phyloP scores from a whole-genome alignment of 2,329 filamentous ascomycete genomes.

The Epichloe amarillans region DNA sequence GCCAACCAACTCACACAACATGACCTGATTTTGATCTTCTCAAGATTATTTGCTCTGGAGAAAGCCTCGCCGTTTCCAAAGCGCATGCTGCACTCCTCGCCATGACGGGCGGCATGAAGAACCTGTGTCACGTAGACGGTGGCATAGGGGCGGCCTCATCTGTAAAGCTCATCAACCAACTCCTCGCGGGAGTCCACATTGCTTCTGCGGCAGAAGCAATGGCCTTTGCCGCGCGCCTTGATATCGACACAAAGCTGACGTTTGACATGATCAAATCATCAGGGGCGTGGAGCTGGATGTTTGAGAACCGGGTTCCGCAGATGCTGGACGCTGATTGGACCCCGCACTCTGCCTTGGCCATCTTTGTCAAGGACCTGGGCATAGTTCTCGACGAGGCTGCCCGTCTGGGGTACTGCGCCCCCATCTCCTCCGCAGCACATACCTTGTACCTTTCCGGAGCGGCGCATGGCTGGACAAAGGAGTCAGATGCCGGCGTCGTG shows the following conservation, averaged over 20 bases:
- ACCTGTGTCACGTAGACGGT: constrained; percentile 34
- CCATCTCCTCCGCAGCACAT: constrained; percentile 18
- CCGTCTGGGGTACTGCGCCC: constrained; percentile 15
- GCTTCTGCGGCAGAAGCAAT: constrained; percentile 41
- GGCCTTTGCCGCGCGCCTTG: constrained; percentile 39
- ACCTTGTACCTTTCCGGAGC: constrained; percentile 20
- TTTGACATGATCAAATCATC: constrained; percentile 31
- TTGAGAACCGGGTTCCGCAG: constrained; percentile 22
- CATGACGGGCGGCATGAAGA: constrained; percentile 18
- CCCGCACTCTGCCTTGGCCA: constrained; percentile 20
- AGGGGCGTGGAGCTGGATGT: constrained; percentile 24
- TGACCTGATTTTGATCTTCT: background rate
- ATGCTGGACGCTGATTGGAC: constrained; percentile 24
- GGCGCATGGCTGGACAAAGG: constrained; percentile 17
- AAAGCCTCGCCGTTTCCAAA: constrained; percentile 10
- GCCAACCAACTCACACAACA: too few species aligned
- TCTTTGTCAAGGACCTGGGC: constrained; percentile 23
- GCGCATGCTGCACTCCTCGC: constrained; percentile 16
- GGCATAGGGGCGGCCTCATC: constrained; percentile 40
- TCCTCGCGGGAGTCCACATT: constrained; percentile 46
- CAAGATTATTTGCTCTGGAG: constrained; percentile 22
- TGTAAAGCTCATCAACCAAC: constrained; percentile 44
- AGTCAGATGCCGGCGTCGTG: constrained; percentile 22
- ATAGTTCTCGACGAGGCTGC: constrained; percentile 20
- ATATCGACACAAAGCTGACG: constrained; percentile 35